Base-by-base conservation (phyloP, 2,329 filamentous ascomycete genomes). In the Cyanodermella asteris region DNA sequence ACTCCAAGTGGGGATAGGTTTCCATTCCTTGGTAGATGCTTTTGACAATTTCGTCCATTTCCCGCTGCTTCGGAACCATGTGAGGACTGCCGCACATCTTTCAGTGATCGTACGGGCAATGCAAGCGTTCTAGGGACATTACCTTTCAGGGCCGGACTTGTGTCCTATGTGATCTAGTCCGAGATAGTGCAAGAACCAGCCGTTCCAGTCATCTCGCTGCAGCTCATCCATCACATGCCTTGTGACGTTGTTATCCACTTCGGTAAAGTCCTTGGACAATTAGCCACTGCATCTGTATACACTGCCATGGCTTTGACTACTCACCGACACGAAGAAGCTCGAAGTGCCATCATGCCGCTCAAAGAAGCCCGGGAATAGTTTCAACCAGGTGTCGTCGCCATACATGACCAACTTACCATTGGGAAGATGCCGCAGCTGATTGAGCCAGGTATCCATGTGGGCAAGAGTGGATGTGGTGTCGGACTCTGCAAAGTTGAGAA, bases 221-320 rank as follows among this genome's bases (percentile, higher is more conserved):
- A 97, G 56, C 50, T 94, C 84, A 18, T 55, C 54, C 5, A 73
- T 61, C 26, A 97, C 59, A 53, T 97, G 80, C 33, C 87, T 68
- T 3, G 87, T 97, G 38, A 97, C 87, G 46, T 97, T 97, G 44
- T 81, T 73, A 51, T 97, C 87, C 35, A 97, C 90, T 55, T 97
- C 82, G 24, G 78, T 90, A 42, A 93, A 97, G 47, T 97, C 87
- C 80, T 90, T 32, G 18, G 8, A 30, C 27, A 6, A 16, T 27
- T 40, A 33, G 31, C 28, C 30, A 23, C 20, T 29, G 32, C 23
- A 13, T 13, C 22, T 20, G 25, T 16, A 25, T 30, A 36, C 32
- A 28, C 11, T 10, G 18, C 14, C 11, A 24, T 17, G 14, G 19
- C 23, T 5, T 24, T 22, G 18, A 28, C 23, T 32, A 65, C 73